These are phyloP conservation scores for Closterium sp. DNA, from an alignment of 139 green algal genomes.

Conservation along the genomic window DNA sequence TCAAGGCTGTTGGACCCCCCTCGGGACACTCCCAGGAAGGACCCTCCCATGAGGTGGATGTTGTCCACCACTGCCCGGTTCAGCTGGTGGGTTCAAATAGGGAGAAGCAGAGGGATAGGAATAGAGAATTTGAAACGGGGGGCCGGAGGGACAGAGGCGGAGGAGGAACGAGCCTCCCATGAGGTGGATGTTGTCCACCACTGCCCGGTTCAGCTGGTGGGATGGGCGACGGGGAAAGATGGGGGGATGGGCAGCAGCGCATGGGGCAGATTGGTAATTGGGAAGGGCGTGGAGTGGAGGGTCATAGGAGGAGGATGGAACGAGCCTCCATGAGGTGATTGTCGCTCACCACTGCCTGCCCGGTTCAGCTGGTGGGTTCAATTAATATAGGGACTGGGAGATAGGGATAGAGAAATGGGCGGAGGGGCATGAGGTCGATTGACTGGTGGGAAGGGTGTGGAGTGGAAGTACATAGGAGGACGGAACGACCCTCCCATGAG, in stretches of 20 bases:
- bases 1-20: constrained; percentile 18
- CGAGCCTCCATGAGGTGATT: constrained; percentile 20
- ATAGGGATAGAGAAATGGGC: not conserved
- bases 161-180: not conserved
- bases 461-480: not conserved
- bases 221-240: constrained; percentile 8
- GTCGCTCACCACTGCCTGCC: not conserved
- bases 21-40: constrained; percentile 28
- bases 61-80: constrained; percentile 8
- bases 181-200: not conserved
- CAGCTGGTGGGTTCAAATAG: constrained; percentile 14
- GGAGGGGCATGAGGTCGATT: too few species aligned
- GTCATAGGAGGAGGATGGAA: not conserved
- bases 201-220: not conserved
- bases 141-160: too few species aligned
- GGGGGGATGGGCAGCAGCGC: not conserved
- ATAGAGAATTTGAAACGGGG: too few species aligned
- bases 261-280: not conserved
- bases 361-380: constrained; percentile 22
- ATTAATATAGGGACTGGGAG: too few species aligned
- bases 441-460: too few species aligned
- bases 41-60: constrained; percentile 38
- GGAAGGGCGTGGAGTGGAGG: too few species aligned
- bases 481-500: constrained; percentile 26
- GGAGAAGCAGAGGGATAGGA: not conserved